Percentiles rank a stretch among this genome's conserved stretches.
Evolutionary conservation across 169 alveolate genomes (phyloP).

Genomic region (Cryptosporidium sp.): DNA sequence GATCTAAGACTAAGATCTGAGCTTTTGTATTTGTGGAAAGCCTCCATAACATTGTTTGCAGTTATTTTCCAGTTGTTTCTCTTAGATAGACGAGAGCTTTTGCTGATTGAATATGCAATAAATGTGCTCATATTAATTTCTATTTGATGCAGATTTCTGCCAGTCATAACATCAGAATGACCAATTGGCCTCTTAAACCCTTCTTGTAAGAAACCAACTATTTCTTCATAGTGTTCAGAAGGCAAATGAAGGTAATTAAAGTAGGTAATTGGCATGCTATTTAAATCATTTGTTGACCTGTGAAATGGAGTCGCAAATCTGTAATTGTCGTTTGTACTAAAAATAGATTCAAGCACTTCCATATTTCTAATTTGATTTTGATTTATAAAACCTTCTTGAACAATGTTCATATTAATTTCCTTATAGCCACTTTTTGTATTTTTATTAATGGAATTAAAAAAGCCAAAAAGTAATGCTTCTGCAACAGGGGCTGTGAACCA

Average conservation of each 20-base stretch:
- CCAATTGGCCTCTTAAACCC: conserved; percentile 45
- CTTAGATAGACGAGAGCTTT: background rate
- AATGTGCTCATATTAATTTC: conserved; percentile 41
- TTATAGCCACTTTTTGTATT: background rate
- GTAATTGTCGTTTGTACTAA: conserved; percentile 4
- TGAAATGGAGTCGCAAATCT: conserved; percentile 31
- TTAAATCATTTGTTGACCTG: conserved; percentile 16
- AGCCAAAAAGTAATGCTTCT: conserved; percentile 44
- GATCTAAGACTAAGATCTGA: conserved; percentile 36
- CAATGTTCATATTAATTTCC: background rate
- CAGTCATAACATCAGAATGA: conserved; percentile 37
- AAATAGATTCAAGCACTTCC: conserved; percentile 19
- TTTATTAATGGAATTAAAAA: conserved; percentile 21
- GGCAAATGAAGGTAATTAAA: conserved; percentile 63
- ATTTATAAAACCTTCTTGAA: conserved; percentile 22
- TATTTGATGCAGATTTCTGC: conserved; percentile 33
- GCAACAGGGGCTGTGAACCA: conserved; percentile 74
- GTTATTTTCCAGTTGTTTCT: conserved; percentile 4
- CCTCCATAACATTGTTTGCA: conserved; percentile 18
- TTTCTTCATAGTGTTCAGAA: background rate
- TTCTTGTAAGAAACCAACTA: background rate
- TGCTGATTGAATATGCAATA: conserved; percentile 47
- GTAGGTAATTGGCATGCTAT: conserved; percentile 30
- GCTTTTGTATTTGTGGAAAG: conserved; percentile 3
- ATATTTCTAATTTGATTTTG: conserved; percentile 14